phyloP scores from a whole-genome alignment of 2,329 filamentous ascomycete genomes.

The Alternaria metachromatica region DNA sequence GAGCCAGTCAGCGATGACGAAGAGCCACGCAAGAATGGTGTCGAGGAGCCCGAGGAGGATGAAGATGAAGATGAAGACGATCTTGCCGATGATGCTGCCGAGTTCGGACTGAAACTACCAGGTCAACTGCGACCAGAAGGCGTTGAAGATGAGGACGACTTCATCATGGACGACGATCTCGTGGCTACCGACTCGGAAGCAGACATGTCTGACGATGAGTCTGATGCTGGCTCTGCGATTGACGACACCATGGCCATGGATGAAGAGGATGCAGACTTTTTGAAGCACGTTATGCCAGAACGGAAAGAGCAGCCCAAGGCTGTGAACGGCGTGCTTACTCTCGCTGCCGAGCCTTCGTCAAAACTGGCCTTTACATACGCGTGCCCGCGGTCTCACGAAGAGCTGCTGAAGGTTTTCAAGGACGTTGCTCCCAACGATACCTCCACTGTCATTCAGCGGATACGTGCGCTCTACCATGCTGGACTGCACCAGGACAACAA shows the following conservation, averaged over 20 bases:
- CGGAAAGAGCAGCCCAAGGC: conserved; percentile 40
- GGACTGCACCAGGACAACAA: conserved; percentile 87
- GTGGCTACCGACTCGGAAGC: conserved; percentile 76
- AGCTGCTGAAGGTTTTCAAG: conserved; percentile 71
- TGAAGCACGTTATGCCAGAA: conserved; percentile 51
- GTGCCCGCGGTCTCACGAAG: conserved; percentile 79
- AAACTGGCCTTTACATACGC: conserved; percentile 80
- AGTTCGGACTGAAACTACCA: conserved; percentile 66
- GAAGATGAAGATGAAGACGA: conserved; percentile 47
- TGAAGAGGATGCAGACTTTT: conserved; percentile 58
- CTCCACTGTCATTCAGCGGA: conserved; percentile 82
- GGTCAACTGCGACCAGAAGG: conserved; percentile 52
- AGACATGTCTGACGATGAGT: conserved; percentile 44
- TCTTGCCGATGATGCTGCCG: conserved; percentile 62
- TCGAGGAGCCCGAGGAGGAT: conserved; percentile 26
- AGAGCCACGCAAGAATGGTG: conserved; percentile 57
- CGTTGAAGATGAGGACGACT: conserved; percentile 92
- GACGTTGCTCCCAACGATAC: conserved; percentile 69
- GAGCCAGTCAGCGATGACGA: conserved; percentile 76
- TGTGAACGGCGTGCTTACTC: conserved; percentile 50
- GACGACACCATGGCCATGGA: conserved; percentile 50
- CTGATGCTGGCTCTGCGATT: conserved; percentile 40
- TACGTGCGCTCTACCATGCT: conserved; percentile 90
- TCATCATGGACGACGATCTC: conserved; percentile 86
- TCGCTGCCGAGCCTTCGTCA: conserved; percentile 52